Percentiles rank a stretch among this genome's conserved stretches.
phyloP scores from a whole-genome alignment of 2,329 filamentous ascomycete genomes.

The Aspergillus sp. region DNA sequence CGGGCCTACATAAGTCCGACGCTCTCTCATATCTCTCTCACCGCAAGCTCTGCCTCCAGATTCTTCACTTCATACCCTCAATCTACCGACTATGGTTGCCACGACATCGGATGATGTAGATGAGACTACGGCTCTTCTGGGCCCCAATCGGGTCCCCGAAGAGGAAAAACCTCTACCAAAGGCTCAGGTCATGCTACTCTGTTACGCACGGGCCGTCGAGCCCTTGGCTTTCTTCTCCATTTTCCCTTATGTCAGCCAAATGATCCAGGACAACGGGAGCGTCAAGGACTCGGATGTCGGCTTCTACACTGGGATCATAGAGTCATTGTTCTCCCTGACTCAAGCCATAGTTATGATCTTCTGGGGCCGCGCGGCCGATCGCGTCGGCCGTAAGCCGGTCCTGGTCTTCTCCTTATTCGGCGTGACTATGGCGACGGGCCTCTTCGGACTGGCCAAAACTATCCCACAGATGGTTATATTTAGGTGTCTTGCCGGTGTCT shows the following conservation, averaged over 20 bases:
- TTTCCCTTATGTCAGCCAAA: slow-evolving; percentile 76
- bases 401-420: slow-evolving; percentile 67
- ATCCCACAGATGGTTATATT: slow-evolving; percentile 67
- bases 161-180: slow-evolving; percentile 54
- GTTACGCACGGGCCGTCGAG: slow-evolving; percentile 70
- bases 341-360: slow-evolving; percentile 70
- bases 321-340: slow-evolving; percentile 68
- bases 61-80: background rate
- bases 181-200: slow-evolving; percentile 61
- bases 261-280: slow-evolving; percentile 66
- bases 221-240: slow-evolving; percentile 82
- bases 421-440: slow-evolving; percentile 57
- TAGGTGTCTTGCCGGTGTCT: slow-evolving; percentile 69
- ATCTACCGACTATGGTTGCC: too few species aligned
- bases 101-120: too few species aligned
- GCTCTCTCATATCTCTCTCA: too few species aligned
- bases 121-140: too few species aligned
- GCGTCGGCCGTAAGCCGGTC: slow-evolving; percentile 69
- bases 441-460: slow-evolving; percentile 65
- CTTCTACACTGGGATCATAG: slow-evolving; percentile 76
- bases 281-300: slow-evolving; percentile 59
- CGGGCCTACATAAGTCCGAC: too few species aligned
- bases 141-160: slow-evolving; percentile 6
- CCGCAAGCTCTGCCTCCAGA: too few species aligned
- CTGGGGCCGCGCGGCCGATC: slow-evolving; percentile 70